Percentiles rank a stretch among this genome's conserved stretches.
phyloP scores from a whole-genome alignment of 768 basidiomycete genomes.

The Xanthoconium purpureum region DNA sequence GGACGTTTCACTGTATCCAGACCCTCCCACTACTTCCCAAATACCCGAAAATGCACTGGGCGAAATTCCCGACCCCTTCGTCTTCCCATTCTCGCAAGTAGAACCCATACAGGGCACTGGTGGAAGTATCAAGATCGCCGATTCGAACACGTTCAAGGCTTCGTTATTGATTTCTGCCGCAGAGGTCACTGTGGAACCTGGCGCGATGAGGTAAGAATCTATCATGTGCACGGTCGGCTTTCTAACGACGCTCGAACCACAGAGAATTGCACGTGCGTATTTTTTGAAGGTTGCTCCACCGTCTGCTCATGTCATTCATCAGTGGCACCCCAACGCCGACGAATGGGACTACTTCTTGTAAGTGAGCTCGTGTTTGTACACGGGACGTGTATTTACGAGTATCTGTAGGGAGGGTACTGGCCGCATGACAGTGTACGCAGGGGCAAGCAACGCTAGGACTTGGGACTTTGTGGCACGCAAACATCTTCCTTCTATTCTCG shows the following conservation, averaged over 20 bases:
- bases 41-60: conserved; percentile 37
- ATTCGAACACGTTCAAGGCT: conserved; percentile 49
- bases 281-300: not conserved
- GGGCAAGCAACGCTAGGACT: conserved; percentile 50
- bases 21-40: conserved; percentile 30
- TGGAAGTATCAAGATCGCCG: conserved; percentile 57
- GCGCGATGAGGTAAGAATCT: conserved; percentile 48
- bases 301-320: not conserved
- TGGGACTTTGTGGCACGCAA: conserved; percentile 51
- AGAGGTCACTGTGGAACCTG: conserved; percentile 53
- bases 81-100: conserved; percentile 50
- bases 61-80: conserved; percentile 44
- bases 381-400: not conserved
- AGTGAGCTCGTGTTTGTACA: conserved; percentile 2
- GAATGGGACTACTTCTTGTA: conserved; percentile 64
- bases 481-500: not conserved
- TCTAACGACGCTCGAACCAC: not conserved
- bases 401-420: conserved; percentile 45
- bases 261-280: conserved; percentile 55
- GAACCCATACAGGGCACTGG: conserved; percentile 41
- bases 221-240: not conserved
- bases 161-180: conserved; percentile 51
- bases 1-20: conserved; percentile 15
- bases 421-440: conserved; percentile 57
- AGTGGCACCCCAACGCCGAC: conserved; percentile 72